Base-by-base conservation (phyloP, 371 early-diverging fungal genomes). In the Mortierella sp. region DNA sequence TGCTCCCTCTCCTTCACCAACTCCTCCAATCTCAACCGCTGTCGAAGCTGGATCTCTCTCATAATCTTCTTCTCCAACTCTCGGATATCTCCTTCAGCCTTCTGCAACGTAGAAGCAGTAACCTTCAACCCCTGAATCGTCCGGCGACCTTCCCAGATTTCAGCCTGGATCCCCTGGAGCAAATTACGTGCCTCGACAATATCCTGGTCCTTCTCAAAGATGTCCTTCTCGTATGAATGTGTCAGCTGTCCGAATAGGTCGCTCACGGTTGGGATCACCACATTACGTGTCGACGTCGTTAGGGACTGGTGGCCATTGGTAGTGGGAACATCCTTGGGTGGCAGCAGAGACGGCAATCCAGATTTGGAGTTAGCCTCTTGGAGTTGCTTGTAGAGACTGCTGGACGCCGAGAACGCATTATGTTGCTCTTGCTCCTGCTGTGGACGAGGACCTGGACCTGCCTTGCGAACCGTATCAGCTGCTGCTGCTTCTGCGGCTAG, bases 171-270 rank as follows among this genome's bases (percentile, higher is more conserved):
- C 31, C 79, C 82, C 26, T 80, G 80, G 26, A 86, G 71, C 58
- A 86, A 3, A 48, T 60, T 80, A 28, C 84, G 81, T 0, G 88
- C 89, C n/a, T 86, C 89, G 57, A 89, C 42, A 34, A 93, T 72
- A 84, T 93, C 93, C 70, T 91, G 91, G 73, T 93, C 92, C 75
- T 92, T 89, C 60, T 93, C 93, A 84, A 91, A 93, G 3, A 91
- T 88, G 73, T 92, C 90, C 44, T 88, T 91, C 45, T 86, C 86
- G 34, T 86, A 86, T n/a, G 86, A 86, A 42, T 86, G 82, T 6
- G 86, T 86, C 78, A 86, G 50, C 38, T 77, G 82, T 6, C 76
- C 76, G 75, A 86, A 86, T 13, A 86, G 70, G 31, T 82, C 80
- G 34, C 78, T 86, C 54, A 86, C 82, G 1, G 86, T 82, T 55